phyloP scores from a whole-genome alignment of 495 filamentous ascomycete species.

The Parathielavia hyrcaniae region DNA sequence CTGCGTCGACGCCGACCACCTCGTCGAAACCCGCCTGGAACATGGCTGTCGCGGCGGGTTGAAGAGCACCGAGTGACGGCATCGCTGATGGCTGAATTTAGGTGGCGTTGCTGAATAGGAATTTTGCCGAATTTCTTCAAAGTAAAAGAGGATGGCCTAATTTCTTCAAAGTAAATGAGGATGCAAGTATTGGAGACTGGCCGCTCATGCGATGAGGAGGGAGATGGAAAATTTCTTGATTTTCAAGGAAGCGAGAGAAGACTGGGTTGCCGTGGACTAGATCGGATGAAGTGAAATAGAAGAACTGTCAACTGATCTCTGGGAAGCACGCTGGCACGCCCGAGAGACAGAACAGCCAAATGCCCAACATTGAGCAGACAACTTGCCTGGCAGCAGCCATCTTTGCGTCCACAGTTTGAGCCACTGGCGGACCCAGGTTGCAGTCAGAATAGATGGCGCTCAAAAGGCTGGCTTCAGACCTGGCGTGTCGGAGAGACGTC shows the following conservation, averaged over 20 bases:
- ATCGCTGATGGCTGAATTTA: not conserved
- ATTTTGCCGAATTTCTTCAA: not conserved
- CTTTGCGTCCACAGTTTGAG: not conserved
- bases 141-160: not conserved
- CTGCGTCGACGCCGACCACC: not conserved
- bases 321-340: no score
- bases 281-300: not conserved
- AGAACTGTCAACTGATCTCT: no score
- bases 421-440: no score
- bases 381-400: not conserved
- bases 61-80: not conserved
- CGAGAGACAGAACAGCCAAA: no score
- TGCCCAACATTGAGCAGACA: not conserved
- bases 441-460: not conserved
- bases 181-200: not conserved
- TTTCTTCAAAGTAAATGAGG: no score
- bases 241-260: not conserved
- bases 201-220: no score
- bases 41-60: slow-evolving; percentile 9
- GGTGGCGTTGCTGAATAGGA: not conserved
- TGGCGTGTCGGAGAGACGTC: not conserved
- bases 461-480: not conserved
- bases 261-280: not conserved
- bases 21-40: slow-evolving; percentile 13
- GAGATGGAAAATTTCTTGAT: not conserved